These are phyloP conservation scores for Eucalyptus curtisii DNA, from an alignment of 345 rosid genomes.

Conservation along the genomic window DNA sequence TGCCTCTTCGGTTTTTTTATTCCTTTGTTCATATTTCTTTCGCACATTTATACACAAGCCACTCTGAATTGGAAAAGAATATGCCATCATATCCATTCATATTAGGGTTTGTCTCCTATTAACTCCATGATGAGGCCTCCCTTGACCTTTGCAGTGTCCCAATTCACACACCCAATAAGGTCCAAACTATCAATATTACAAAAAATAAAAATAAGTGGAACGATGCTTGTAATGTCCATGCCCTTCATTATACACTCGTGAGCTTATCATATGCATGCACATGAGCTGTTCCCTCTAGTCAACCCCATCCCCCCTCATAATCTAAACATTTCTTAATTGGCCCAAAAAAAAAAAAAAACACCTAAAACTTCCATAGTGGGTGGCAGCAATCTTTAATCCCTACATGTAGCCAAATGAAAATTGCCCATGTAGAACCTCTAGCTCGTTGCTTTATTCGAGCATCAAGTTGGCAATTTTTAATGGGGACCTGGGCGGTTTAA, in stretches of 20 bases:
- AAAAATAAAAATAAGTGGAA: background rate
- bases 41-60: background rate
- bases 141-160: slow-evolving; percentile 37
- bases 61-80: background rate
- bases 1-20: background rate
- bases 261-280: slow-evolving; percentile 44
- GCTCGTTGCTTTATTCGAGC: background rate
- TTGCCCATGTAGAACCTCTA: background rate
- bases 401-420: background rate
- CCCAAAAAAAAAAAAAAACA: background rate
- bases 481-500: background rate
- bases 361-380: background rate
- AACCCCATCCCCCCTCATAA: slow-evolving; percentile 9
- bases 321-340: background rate
- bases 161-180: slow-evolving; percentile 20
- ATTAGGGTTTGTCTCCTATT: slow-evolving; percentile 15
- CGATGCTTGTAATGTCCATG: background rate
- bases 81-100: background rate
- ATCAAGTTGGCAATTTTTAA: background rate
- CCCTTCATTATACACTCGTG: slow-evolving; percentile 22
- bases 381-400: background rate
- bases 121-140: slow-evolving; percentile 10
- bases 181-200: background rate
- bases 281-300: slow-evolving; percentile 35
- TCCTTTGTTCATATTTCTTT: background rate